A percentile compares a stretch with the other conserved stretches of the same genome.
Conservation (phyloP, 306 rosid genomes). For the Fagus sylvatica region DNA sequence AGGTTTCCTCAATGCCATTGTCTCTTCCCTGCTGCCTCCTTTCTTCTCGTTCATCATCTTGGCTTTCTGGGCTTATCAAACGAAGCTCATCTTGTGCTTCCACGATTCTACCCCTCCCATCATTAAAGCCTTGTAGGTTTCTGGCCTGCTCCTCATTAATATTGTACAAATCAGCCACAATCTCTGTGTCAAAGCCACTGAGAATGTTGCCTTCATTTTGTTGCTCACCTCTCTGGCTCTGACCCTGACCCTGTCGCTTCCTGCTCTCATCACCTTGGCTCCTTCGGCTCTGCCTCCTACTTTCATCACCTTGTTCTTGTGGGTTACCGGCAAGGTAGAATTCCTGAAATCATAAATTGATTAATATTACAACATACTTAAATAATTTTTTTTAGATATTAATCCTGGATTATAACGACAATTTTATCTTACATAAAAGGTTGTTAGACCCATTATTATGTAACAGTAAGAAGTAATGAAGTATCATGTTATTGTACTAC, state of each 20-base stretch:
- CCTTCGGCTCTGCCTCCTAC: neutral
- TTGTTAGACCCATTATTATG: neutral
- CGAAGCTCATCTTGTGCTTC: slow-evolving; percentile 15
- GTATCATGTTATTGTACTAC: no score
- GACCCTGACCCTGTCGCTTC: neutral
- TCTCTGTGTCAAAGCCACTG: slow-evolving; percentile 22
- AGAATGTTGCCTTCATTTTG: slow-evolving; percentile 14
- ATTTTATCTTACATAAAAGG: neutral
- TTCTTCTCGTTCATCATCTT: slow-evolving; percentile 13
- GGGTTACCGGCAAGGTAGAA: slow-evolving; percentile 37
- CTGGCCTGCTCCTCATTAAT: slow-evolving; percentile 9
- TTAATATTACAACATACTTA: neutral
- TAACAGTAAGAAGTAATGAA: no score
- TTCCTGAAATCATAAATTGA: slow-evolving; percentile 2
- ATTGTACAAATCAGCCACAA: slow-evolving; percentile 17
- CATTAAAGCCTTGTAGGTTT: slow-evolving; percentile 14
- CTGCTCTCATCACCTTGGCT: neutral
- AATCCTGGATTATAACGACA: no score
- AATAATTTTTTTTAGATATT: neutral
- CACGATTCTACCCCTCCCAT: slow-evolving; percentile 33
- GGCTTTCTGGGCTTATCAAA: slow-evolving; percentile 3
- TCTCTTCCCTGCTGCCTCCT: neutral
- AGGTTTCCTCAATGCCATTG: slow-evolving; percentile 38
- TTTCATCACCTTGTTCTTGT: neutral
- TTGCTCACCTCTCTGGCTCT: neutral